These are phyloP conservation scores for Acorus gramineus DNA, from an alignment of 106 monocot genomes.

Conservation along the genomic window DNA sequence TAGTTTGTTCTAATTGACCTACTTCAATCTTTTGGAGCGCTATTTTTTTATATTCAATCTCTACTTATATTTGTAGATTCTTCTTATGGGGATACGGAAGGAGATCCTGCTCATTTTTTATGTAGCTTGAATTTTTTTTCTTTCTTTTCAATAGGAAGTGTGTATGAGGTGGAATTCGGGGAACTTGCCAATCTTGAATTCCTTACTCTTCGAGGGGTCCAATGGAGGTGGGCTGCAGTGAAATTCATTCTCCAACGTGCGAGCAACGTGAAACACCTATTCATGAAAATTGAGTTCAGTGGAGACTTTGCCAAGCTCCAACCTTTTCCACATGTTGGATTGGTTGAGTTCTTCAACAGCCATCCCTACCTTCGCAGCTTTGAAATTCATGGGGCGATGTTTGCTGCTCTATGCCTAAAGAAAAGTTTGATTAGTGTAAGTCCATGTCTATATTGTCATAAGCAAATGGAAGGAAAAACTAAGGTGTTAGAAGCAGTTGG, in stretches of 20 bases:
- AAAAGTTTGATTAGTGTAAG: slow-evolving; percentile 74
- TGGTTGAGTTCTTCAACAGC: slow-evolving; percentile 78
- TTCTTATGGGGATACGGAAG: neutral
- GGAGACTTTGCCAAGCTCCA: slow-evolving; percentile 65
- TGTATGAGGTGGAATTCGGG: slow-evolving; percentile 64
- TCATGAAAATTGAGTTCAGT: slow-evolving; percentile 91
- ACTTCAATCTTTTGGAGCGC: no score
- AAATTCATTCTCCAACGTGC: slow-evolving; percentile 53
- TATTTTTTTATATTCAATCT: no score
- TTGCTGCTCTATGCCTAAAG: slow-evolving; percentile 81
- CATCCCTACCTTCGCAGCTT: slow-evolving; percentile 65
- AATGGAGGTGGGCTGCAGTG: slow-evolving; percentile 86
- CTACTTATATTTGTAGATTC: neutral
- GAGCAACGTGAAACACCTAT: slow-evolving; percentile 58
- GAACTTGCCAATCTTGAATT: slow-evolving; percentile 50
- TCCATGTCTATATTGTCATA: neutral
- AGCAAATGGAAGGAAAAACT: neutral
- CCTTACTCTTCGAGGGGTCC: slow-evolving; percentile 65
- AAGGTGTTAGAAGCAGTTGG: neutral
- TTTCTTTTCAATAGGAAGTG: slow-evolving; percentile 29
- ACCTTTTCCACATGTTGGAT: slow-evolving; percentile 71
- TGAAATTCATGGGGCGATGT: slow-evolving; percentile 97
- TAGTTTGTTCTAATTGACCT: no score
- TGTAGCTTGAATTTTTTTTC: neutral
- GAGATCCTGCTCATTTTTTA: neutral